phyloP scores from a whole-genome alignment of 2,329 filamentous ascomycete species.

The Tympanopsis confertula region DNA sequence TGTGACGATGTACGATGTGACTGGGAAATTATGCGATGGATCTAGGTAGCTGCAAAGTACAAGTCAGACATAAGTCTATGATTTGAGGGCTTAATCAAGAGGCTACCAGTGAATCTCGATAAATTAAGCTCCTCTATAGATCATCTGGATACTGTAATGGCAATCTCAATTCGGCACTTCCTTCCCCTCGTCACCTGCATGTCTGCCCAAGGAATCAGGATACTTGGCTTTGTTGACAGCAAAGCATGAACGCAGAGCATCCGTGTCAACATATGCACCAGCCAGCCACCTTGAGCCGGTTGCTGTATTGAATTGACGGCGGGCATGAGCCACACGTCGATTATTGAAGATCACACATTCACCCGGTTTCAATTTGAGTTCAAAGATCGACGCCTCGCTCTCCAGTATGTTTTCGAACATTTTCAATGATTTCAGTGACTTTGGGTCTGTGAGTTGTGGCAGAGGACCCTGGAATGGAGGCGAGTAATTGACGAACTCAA shows the following conservation, averaged over 20 bases:
- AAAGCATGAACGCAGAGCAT: neutral
- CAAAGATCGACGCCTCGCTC: slow-evolving; percentile 43
- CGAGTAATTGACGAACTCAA: slow-evolving; percentile 11
- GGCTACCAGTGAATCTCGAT: too few species aligned
- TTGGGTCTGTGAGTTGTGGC: slow-evolving; percentile 3
- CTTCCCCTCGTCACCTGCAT: too few species aligned
- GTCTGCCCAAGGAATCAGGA: too few species aligned
- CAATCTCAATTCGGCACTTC: too few species aligned
- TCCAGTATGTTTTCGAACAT: slow-evolving; percentile 51
- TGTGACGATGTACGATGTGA: too few species aligned
- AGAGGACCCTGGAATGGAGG: neutral
- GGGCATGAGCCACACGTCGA: slow-evolving; percentile 70
- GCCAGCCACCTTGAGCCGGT: slow-evolving; percentile 69
- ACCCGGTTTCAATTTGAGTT: slow-evolving; percentile 65
- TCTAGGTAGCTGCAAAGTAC: too few species aligned
- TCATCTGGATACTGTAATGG: too few species aligned
- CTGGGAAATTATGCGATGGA: too few species aligned
- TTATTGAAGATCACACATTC: slow-evolving; percentile 95
- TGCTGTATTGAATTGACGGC: slow-evolving; percentile 59
- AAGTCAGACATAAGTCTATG: too few species aligned
- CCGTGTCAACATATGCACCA: slow-evolving; percentile 65
- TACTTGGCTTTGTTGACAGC: too few species aligned
- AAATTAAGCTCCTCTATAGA: too few species aligned
- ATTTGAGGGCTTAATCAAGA: too few species aligned
- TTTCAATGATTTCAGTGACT: slow-evolving; percentile 36